A percentile compares a stretch with the other conserved stretches of the same genome.
These are phyloP conservation scores for Komagataella mondaviorum DNA, from an alignment of 805 yeast genomes.

Conservation along the genomic window DNA sequence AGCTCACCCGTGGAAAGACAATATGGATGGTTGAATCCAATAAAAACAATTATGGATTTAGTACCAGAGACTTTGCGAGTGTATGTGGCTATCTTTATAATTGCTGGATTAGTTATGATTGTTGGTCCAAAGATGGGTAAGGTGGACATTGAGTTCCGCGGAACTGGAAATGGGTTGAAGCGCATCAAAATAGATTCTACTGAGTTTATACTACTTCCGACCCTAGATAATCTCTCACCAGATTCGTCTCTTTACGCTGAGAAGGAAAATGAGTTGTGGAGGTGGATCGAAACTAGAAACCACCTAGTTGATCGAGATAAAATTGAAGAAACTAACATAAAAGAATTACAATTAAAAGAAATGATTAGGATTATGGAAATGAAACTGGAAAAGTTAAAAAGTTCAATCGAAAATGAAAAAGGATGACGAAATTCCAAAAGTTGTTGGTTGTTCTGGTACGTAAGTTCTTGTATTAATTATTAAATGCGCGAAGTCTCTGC, in stretches of 20 bases:
- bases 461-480: too few species aligned
- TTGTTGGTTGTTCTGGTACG: too few species aligned
- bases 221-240: not conserved
- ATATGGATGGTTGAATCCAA: not conserved
- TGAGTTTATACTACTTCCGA: not conserved
- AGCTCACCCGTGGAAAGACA: not conserved
- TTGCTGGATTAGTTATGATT: not conserved
- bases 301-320: constrained; percentile 6
- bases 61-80: not conserved
- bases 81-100: not conserved
- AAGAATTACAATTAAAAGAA: constrained; percentile 31
- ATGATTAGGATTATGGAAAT: constrained; percentile 29
- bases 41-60: not conserved
- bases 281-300: constrained; percentile 43
- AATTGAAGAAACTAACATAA: constrained; percentile 4
- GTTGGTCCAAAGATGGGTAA: not conserved
- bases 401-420: not conserved
- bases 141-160: not conserved
- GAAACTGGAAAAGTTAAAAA: constrained; percentile 21
- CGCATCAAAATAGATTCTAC: not conserved
- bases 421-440: too few species aligned
- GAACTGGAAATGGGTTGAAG: not conserved
- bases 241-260: constrained; percentile 16
- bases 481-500: not conserved
- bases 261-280: constrained; percentile 56